Evolutionary conservation across 2,329 filamentous ascomycete genomes (phyloP), one percentile per base, ranked within the genome.

Genomic region (Acrodontium crateriforme): DNA sequence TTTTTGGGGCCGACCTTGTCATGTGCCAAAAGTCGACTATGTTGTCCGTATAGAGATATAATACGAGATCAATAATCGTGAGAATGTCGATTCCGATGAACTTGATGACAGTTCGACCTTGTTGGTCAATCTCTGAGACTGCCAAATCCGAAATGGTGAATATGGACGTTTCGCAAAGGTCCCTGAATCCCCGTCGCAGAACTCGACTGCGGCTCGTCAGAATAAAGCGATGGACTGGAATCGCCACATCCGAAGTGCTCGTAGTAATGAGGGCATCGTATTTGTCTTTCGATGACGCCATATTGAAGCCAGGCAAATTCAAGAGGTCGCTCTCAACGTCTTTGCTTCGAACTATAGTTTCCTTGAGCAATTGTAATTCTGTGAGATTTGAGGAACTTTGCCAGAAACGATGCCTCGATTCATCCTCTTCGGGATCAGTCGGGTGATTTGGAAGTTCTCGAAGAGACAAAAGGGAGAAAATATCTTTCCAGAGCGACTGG

Each of bases 11-110:
- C 36, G 74, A 69, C 36, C 62, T 71, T 4, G 76, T 76, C 37
- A 78, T 75, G 39, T 85, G 80, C 89, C 89, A 95, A 11, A 85
- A 78, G 34, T 89, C 82, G 17, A 93, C 65, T 10, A 85, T 59
- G 3, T 62, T 64, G 47, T 95, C 89, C 5, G 74, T 76, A 50
- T 95, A 95, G 6, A 78, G 49, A 44, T 82, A 94, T 7, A 87
- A 60, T 1, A 78, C 69, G 7, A 95, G 42, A 41, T 93, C 87
- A 31, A 93, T 59, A 5, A 94, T 48, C 1, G 82, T 78, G 18
- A 91, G 62, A 19, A 89, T 65, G 47, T 94, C 84, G 9, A 87
- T 55, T 2, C 71, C 68, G 12, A 71, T 59, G 28, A 95, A 76
- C 1, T 69, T 67, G 12, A 94, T 46, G 7, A 74, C 52, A 1